Percentiles rank a stretch among this genome's conserved stretches.
phyloP scores from a whole-genome alignment of 192 early-diverging fungal genomes.

The Coemansia aciculifera region DNA sequence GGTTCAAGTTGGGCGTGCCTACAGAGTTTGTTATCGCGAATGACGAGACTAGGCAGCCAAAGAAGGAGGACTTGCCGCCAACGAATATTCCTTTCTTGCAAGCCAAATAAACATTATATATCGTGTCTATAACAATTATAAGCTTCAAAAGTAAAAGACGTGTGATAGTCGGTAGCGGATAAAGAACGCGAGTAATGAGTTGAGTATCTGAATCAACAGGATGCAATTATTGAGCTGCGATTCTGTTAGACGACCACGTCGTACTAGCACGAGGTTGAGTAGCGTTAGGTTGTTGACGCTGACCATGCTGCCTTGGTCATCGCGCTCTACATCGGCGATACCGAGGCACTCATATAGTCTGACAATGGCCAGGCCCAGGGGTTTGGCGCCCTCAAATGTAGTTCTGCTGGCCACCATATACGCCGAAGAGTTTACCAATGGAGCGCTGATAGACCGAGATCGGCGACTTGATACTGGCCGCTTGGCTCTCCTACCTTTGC shows the following conservation, averaged over 20 bases:
- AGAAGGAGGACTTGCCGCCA: conserved; percentile 41
- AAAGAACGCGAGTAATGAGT: conserved; percentile 72
- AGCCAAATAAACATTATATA: conserved; percentile 25
- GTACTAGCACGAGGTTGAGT: conserved; percentile 86
- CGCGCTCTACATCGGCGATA: conserved; percentile 37
- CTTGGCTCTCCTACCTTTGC: conserved; percentile 21
- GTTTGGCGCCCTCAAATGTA: conserved; percentile 33
- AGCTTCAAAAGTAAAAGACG: conserved; percentile 68
- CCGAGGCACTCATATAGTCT: conserved; percentile 32
- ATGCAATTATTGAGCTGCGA: conserved; percentile 59
- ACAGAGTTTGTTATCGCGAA: conserved; percentile 46
- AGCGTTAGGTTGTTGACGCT: conserved; percentile 90
- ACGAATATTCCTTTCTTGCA: conserved; percentile 51
- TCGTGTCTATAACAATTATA: too few species aligned
- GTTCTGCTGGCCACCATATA: conserved; percentile 50
- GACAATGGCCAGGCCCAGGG: conserved; percentile 33
- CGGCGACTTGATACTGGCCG: background rate
- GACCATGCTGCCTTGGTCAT: conserved; percentile 42
- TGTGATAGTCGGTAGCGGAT: conserved; percentile 80
- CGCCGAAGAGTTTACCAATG: background rate
- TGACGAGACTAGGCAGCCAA: conserved; percentile 48
- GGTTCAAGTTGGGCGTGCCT: conserved; percentile 48
- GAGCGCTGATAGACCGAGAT: conserved; percentile 13
- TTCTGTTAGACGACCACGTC: conserved; percentile 74
- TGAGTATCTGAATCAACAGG: conserved; percentile 66